These are phyloP conservation scores for Cryptococcus sp. DNA, from an alignment of 1,284 basidiomycete genomes.

Conservation along the genomic window DNA sequence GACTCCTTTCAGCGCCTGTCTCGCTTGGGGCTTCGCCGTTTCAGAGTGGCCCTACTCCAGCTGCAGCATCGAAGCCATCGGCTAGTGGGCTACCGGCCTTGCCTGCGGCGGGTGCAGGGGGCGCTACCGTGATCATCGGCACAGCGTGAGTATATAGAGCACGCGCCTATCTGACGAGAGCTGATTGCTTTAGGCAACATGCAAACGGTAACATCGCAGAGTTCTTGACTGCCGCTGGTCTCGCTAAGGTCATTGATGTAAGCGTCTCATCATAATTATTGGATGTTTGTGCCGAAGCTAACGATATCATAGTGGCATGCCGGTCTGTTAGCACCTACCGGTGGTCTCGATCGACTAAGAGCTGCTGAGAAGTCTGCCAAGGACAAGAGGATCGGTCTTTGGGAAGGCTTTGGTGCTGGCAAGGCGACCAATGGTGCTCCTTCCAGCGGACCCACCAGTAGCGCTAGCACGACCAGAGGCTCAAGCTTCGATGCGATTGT, in stretches of 20 bases:
- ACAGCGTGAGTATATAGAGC: constrained; percentile 52
- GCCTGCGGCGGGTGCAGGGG: constrained; percentile 44
- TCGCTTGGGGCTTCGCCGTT: constrained; percentile 72
- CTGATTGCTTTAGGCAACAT: constrained; percentile 56
- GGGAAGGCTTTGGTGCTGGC: constrained; percentile 58
- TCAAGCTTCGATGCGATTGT: constrained; percentile 76
- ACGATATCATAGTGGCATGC: constrained; percentile 69
- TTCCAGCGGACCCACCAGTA: constrained; percentile 1
- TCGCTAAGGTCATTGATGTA: constrained; percentile 82
- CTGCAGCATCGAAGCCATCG: constrained; percentile 51
- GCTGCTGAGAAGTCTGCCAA: constrained; percentile 79
- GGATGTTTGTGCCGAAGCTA: not conserved
- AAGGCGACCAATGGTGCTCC: constrained; percentile 19
- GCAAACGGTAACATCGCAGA: constrained; percentile 93
- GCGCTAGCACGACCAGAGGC: constrained; percentile 50
- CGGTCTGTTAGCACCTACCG: constrained; percentile 75
- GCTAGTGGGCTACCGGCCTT: constrained; percentile 24
- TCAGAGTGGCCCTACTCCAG: constrained; percentile 57
- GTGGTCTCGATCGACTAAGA: constrained; percentile 79
- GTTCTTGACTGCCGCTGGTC: constrained; percentile 73
- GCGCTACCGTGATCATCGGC: constrained; percentile 84
- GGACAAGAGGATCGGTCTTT: constrained; percentile 72
- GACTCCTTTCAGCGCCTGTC: constrained; percentile 80
- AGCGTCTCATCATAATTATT: constrained; percentile 1
- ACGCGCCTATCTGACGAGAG: not conserved